phyloP scores from a whole-genome alignment of 148 eudicot species.

The Fallopia convolvulus region DNA sequence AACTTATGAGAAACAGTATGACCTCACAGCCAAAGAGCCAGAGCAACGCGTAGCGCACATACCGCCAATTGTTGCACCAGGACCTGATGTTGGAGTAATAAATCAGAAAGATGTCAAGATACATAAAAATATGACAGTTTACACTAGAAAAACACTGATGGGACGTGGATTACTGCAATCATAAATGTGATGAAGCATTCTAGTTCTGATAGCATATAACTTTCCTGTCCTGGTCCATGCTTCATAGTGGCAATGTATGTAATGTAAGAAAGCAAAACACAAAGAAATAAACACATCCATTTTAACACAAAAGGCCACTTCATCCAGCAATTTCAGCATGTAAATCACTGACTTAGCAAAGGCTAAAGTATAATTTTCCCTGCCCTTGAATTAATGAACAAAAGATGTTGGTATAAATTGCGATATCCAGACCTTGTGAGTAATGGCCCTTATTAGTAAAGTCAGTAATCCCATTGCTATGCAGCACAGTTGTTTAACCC shows the following conservation, averaged over 20 bases:
- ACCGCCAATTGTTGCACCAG: conserved; percentile 99
- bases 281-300: background rate
- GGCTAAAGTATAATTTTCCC: background rate
- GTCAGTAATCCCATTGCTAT: background rate
- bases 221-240: background rate
- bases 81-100: conserved; percentile 40
- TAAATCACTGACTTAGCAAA: background rate
- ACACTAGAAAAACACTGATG: background rate
- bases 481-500: background rate
- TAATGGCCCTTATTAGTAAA: background rate
- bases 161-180: background rate
- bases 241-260: background rate
- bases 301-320: background rate
- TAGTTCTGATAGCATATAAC: background rate
- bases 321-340: background rate
- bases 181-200: background rate
- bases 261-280: background rate
- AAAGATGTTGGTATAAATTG: background rate
- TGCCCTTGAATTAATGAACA: background rate
- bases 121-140: background rate
- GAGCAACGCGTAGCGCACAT: conserved; percentile 99
- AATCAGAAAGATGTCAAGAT: conserved; percentile 4
- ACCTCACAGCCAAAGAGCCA: conserved; percentile 99
- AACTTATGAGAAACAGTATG: background rate
- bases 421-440: background rate